Base-by-base conservation (phyloP, 108 stramenopile genomes). In the Skeletonema potamos region DNA sequence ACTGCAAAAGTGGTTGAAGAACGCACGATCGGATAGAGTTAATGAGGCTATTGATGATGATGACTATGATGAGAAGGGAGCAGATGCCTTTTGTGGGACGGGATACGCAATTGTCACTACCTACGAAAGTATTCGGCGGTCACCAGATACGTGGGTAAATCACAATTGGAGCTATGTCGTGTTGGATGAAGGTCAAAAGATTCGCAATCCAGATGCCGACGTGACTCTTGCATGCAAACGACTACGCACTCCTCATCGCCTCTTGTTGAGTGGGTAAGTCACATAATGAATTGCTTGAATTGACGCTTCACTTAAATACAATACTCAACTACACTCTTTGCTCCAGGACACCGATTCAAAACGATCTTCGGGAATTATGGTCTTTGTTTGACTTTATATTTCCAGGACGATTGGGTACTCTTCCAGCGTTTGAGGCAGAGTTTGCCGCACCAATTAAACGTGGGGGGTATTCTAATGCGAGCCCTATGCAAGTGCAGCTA, bases 181-280 rank as follows among this genome's bases (percentile, higher is more conserved):
- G 0, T 80, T 99, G 68, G 99, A 99, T 67, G 99, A 99, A 77
- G 99, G 97, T 1, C 99, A 99, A 84, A 96, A 96, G 80, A 98
- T 99, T 55, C 83, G 98, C 18, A 99, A 99, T 79, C 98, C 99
- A 5, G 96, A 96, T 56, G 96, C 97, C 13, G 95, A 96, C 48
- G 81, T 99, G 6, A 98, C 99, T 9, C 62, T 93, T 59, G 89
- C 91, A 28, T 97, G 97, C 87, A 99, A 99, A 85, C 67, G 95
- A 82, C 58, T 99, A n/a, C 70, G 69, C 17, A 93, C 92, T 51
- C 85, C 89, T 37, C 83, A 96, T 84, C 84, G 97, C 24, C 79
- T 97, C 13, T 82, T 94, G 9, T 69, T 95, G 46, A 88, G 84
- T 72, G 96, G 36, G 36, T 37, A 37, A 37, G 36, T 37, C 11